phyloP scores from a whole-genome alignment of 2,329 filamentous ascomycete genomes.

The Monilinia polystroma region DNA sequence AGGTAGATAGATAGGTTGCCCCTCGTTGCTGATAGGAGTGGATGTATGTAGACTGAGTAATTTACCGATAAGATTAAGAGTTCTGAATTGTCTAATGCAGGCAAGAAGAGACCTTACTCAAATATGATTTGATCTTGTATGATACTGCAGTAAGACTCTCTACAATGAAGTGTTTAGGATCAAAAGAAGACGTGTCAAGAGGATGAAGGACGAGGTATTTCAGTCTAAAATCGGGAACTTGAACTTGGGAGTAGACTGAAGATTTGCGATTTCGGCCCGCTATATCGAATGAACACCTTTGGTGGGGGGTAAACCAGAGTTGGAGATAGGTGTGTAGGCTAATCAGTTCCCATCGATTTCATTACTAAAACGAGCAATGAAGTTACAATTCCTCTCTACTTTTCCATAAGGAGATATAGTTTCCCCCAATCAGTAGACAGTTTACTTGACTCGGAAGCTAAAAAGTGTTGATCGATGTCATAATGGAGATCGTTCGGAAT shows the following conservation, averaged over 20 bases:
- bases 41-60: background rate
- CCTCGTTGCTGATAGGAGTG: slow-evolving; percentile 26
- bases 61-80: no score
- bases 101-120: background rate
- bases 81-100: background rate
- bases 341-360: background rate
- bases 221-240: background rate
- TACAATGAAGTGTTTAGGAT: background rate
- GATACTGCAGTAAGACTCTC: background rate
- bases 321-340: background rate
- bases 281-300: background rate
- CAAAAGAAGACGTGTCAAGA: background rate
- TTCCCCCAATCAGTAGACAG: slow-evolving; percentile 13
- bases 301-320: slow-evolving; percentile 12
- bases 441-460: background rate
- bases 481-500: slow-evolving; percentile 11
- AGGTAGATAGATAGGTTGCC: slow-evolving; percentile 15
- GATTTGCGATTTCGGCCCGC: slow-evolving; percentile 4
- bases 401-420: slow-evolving; percentile 11
- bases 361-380: slow-evolving; percentile 14
- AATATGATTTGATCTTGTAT: no score
- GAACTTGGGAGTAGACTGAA: background rate
- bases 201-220: background rate
- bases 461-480: background rate
- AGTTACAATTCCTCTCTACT: background rate